phyloP scores from a whole-genome alignment of 176 grass and related monocot genomes.

The Aegilops umbellulata region DNA sequence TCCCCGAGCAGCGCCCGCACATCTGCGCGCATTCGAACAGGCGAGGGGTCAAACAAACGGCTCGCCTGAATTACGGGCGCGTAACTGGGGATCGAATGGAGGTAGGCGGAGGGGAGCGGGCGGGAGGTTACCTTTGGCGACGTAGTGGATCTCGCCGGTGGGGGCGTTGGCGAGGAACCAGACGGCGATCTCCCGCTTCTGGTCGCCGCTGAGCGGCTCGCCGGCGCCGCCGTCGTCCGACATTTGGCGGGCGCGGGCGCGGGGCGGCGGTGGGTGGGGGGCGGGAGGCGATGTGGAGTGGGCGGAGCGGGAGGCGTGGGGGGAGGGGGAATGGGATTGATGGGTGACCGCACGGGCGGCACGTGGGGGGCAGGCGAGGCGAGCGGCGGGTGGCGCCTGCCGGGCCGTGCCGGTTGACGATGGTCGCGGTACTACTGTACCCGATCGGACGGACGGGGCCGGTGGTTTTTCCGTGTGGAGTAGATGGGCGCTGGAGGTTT shows the following conservation, averaged over 20 bases:
- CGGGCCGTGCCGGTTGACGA: slow-evolving; percentile 26
- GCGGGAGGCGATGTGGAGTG: slow-evolving; percentile 7
- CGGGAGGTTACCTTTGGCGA: slow-evolving; percentile 73
- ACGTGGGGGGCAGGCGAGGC: slow-evolving; percentile 20
- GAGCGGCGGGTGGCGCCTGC: neutral
- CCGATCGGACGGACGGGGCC: slow-evolving; percentile 20
- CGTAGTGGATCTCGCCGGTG: slow-evolving; percentile 94
- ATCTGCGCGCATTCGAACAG: slow-evolving; percentile 52
- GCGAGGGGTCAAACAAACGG: neutral
- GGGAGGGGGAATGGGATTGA: neutral
- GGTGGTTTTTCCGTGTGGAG: neutral
- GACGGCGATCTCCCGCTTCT: slow-evolving; percentile 84
- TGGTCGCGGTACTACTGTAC: slow-evolving; percentile 16
- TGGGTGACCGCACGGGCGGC: slow-evolving; percentile 39
- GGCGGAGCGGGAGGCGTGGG: slow-evolving; percentile 1
- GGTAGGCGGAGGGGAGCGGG: neutral
- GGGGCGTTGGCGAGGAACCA: slow-evolving; percentile 98
- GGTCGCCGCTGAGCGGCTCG: slow-evolving; percentile 57
- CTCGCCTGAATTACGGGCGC: neutral
- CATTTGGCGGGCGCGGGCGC: slow-evolving; percentile 43
- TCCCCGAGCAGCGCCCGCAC: slow-evolving; percentile 70
- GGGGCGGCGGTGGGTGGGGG: neutral
- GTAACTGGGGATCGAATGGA: neutral
- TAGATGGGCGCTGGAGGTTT: neutral
- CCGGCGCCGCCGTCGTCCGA: slow-evolving; percentile 60